A percentile compares a stretch with the other conserved stretches of the same genome.
phyloP scores from a whole-genome alignment of 2,329 filamentous ascomycete genomes.

The Colletotrichum agaves region DNA sequence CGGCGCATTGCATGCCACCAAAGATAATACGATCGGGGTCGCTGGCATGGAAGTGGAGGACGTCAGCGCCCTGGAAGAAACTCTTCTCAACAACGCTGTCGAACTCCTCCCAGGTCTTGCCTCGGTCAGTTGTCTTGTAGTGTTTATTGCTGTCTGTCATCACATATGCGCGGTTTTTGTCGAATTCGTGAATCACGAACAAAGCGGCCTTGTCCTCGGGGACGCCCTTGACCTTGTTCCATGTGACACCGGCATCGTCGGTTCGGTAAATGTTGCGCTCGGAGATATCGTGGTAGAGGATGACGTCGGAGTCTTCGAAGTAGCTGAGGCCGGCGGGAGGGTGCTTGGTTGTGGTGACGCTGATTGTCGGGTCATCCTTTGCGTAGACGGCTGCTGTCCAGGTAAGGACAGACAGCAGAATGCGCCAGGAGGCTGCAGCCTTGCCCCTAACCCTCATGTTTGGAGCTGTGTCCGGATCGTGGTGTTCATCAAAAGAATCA shows the following conservation, averaged over 20 bases:
- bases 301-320: conserved; percentile 87
- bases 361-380: conserved; percentile 75
- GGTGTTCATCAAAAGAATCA: conserved; percentile 55
- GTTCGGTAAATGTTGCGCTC: conserved; percentile 79
- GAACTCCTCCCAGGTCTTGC: conserved; percentile 84
- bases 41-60: conserved; percentile 82
- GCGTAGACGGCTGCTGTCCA: conserved; percentile 55
- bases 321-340: conserved; percentile 80
- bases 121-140: conserved; percentile 85
- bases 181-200: conserved; percentile 81
- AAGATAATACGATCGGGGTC: conserved; percentile 90
- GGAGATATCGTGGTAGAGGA: conserved; percentile 77
- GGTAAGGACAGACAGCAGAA: conserved; percentile 62
- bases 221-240: conserved; percentile 74
- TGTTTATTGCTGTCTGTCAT: conserved; percentile 76
- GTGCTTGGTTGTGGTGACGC: conserved; percentile 72
- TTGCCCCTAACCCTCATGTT: conserved; percentile 66
- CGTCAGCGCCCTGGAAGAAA: conserved; percentile 56
- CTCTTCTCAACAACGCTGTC: conserved; percentile 68
- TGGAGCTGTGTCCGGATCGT: conserved; percentile 47
- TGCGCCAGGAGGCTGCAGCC: conserved; percentile 58
- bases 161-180: conserved; percentile 82
- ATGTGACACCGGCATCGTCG: conserved; percentile 80
- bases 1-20: conserved; percentile 76
- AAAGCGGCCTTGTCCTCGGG: conserved; percentile 70